A percentile compares a stretch with the other conserved stretches of the same genome.
Evolutionary conservation across 345 rosid genomes (phyloP).

Genomic region (Pugionium dolabratum): DNA sequence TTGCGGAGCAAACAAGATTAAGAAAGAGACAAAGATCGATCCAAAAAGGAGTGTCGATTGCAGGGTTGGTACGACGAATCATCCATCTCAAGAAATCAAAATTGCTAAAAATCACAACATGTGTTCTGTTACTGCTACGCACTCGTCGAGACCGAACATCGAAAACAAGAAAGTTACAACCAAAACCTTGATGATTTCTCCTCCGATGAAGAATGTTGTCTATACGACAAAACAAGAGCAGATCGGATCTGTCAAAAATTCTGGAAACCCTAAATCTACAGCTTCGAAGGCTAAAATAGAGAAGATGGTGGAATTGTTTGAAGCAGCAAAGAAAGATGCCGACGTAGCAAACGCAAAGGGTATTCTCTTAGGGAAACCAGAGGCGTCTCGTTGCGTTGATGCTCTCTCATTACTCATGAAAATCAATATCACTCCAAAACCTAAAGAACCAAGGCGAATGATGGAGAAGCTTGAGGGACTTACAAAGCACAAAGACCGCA

Average conservation of each 20-base stretch:
- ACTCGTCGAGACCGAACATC: neutral
- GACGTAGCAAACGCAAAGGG: conserved; percentile 22
- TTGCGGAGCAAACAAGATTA: no score
- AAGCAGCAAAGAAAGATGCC: conserved; percentile 30
- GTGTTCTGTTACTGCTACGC: neutral
- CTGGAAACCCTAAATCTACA: conserved; percentile 4
- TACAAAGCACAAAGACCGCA: conserved; percentile 24
- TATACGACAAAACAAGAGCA: neutral
- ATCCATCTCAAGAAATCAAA: neutral
- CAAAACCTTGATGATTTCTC: conserved; percentile 3
- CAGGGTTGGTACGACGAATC: conserved; percentile 1
- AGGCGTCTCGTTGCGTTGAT: conserved; percentile 10
- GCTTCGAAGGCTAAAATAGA: neutral
- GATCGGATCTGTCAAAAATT: neutral
- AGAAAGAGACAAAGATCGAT: neutral
- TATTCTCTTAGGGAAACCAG: conserved; percentile 2
- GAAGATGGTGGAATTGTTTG: conserved; percentile 2
- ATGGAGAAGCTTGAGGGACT: conserved; percentile 25
- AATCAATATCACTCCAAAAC: neutral
- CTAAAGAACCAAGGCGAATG: conserved; percentile 12
- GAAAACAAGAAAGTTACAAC: conserved; percentile 14
- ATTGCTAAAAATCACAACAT: neutral
- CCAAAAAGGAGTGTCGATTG: neutral
- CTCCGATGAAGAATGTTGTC: neutral
- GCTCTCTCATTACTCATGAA: conserved; percentile 2